Evolutionary conservation across 108 stramenopile species (phyloP), one percentile per base, ranked within the genome.

Genomic region (Fragilariopsis cylindrus): DNA sequence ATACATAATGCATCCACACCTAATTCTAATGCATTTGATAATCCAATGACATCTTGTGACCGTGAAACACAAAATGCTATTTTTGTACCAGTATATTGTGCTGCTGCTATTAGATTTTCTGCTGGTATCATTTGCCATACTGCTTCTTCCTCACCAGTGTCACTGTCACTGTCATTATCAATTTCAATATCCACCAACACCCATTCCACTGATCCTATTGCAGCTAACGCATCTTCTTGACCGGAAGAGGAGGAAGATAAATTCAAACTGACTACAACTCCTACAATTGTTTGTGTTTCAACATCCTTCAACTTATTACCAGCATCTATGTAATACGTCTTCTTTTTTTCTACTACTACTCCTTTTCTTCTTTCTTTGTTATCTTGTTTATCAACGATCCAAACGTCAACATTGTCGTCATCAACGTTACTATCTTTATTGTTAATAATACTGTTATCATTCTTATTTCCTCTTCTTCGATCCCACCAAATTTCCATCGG

Each of bases 101-200:
- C 67, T 11, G 67, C 67, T 11, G 66, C 72, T 21, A 79, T 60
- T 2, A 79, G 43, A 48, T 79, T 79, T 48, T 79, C 73, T 11
- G 73, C 73, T 2, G 78, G 78, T 50, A 79, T 79, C 78, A 79
- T 79, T 65, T 69, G 54, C 78, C 78, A 79, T 15, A 45, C n/a
- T 11, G 58, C 30, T 4, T 43, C 42, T 5, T 15, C 47, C 4
- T 16, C 5, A n/a, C n/a, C n/a, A 15, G 55, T 56, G 21, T 21
- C 19, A 0, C n/a, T n/a, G n/a, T 19, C 21, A 21, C 21, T 21
- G 21, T 21, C 1, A 1, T 21, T 21, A 0, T 21, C 21, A 21
- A 21, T 21, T 57, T 48, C 45, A 12, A 43, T 41, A 16, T 71
- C 45, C 9, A 62, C 62, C 50, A 76, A 16, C 0, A 76, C 39